Conservation (phyloP, 2,329 filamentous ascomycete species). For the Xylariomycetidae sp. region DNA sequence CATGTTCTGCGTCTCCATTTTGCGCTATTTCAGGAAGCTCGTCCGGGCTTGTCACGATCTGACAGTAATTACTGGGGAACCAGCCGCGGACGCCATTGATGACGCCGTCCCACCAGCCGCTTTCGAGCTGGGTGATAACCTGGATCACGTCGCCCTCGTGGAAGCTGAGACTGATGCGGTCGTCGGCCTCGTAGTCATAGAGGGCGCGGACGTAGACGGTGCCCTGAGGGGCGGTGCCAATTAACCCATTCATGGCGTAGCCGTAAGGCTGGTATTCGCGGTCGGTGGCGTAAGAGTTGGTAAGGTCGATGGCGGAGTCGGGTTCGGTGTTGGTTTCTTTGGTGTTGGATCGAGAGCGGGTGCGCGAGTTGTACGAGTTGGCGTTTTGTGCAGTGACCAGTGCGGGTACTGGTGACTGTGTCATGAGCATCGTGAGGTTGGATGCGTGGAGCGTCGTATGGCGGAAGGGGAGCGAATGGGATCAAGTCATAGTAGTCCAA, state of each 20-base stretch:
- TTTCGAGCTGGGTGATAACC: slow-evolving; percentile 96
- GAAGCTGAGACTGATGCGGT: slow-evolving; percentile 94
- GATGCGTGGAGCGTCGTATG: slow-evolving; percentile 16
- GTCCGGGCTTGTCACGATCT: slow-evolving; percentile 71
- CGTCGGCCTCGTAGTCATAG: slow-evolving; percentile 97
- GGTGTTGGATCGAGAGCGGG: slow-evolving; percentile 24
- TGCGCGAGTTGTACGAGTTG: slow-evolving; percentile 29
- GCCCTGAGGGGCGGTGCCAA: slow-evolving; percentile 53
- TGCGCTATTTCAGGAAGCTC: slow-evolving; percentile 60
- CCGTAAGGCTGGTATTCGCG: slow-evolving; percentile 25
- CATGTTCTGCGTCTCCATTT: slow-evolving; percentile 47
- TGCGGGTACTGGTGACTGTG: slow-evolving; percentile 40
- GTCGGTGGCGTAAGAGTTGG: slow-evolving; percentile 25
- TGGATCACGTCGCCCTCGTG: slow-evolving; percentile 96
- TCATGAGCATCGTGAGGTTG: slow-evolving; percentile 49
- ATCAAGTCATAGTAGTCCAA: slow-evolving; percentile 23
- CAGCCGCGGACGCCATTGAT: slow-evolving; percentile 95
- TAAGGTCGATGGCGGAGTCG: slow-evolving; percentile 26
- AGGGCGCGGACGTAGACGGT: slow-evolving; percentile 90
- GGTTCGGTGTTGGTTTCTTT: slow-evolving; percentile 21
- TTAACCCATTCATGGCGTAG: slow-evolving; percentile 53
- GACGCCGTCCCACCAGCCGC: slow-evolving; percentile 98
- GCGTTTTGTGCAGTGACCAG: slow-evolving; percentile 37
- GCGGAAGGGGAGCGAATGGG: slow-evolving; percentile 11
- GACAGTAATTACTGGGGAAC: slow-evolving; percentile 99